Percentiles rank a stretch among this genome's conserved stretches.
These are phyloP conservation scores for Leucocoprinus birnbaumii DNA, from an alignment of 768 basidiomycete genomes.

Conservation along the genomic window DNA sequence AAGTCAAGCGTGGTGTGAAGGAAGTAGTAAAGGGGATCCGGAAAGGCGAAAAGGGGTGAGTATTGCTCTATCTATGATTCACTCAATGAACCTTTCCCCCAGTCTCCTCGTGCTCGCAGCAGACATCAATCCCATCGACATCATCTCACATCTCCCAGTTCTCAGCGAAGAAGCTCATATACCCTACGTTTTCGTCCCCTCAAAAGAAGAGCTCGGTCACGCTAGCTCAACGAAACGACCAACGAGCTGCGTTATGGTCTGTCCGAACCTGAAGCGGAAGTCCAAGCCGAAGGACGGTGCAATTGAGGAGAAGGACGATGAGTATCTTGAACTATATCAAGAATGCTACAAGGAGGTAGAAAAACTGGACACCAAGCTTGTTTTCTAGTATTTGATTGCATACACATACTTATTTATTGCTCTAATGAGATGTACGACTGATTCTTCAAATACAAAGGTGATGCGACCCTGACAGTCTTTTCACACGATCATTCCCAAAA, in stretches of 20 bases:
- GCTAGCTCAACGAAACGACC: slow-evolving; percentile 97
- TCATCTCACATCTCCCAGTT: slow-evolving; percentile 94
- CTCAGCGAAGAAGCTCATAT: slow-evolving; percentile 91
- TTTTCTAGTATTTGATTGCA: slow-evolving; percentile 42
- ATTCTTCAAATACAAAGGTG: no score
- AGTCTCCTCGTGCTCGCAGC: slow-evolving; percentile 91
- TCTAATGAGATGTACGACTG: neutral
- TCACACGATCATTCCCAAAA: slow-evolving; percentile 23
- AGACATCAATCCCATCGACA: slow-evolving; percentile 97
- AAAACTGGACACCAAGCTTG: slow-evolving; percentile 68
- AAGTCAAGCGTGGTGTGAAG: slow-evolving; percentile 97
- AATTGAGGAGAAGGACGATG: slow-evolving; percentile 65
- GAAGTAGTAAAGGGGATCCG: slow-evolving; percentile 97
- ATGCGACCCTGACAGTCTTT: slow-evolving; percentile 8
- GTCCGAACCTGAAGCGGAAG: slow-evolving; percentile 77
- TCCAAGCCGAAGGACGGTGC: slow-evolving; percentile 57
- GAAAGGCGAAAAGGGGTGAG: slow-evolving; percentile 95
- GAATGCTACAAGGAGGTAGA: slow-evolving; percentile 86
- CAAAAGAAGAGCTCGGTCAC: slow-evolving; percentile 94
- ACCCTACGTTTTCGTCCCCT: slow-evolving; percentile 86
- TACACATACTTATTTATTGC: slow-evolving; percentile 8
- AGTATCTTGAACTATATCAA: slow-evolving; percentile 83
- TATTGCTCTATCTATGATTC: slow-evolving; percentile 13
- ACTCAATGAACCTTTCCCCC: neutral
- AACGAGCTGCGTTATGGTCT: slow-evolving; percentile 96